Base-by-base conservation (phyloP, 331 rosid genomes). In the Prunus yedoensis region DNA sequence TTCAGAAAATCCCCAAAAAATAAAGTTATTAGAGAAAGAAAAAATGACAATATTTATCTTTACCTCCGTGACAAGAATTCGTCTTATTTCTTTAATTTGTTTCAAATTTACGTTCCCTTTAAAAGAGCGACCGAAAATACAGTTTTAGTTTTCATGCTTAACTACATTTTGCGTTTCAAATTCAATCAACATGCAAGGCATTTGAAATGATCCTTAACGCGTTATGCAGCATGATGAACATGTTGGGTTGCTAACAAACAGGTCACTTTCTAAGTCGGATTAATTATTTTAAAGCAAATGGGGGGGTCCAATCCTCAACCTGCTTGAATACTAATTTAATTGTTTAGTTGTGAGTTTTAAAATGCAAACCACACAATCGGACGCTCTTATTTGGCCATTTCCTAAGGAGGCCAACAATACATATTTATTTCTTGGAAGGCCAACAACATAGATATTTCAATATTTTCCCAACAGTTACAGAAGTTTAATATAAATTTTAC, bases 181-280 rank as follows among this genome's bases (percentile, higher is more conserved):
- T 38, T 38, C 43, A 38, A 38, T 72, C 16, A 57, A 59, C 58
- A 58, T 25, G 68, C 46, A 73, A 72, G 43, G 27, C 45, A 45
- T 27, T 59, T 45, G 28, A 20, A 16, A 23, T 16, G 47, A 8
- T 9, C 25, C 21, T 75, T 27, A 35, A 74, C 78, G 72, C 38
- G 72, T 21, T 51, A 8, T 38, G 13, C 20, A 64, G 64, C 41
- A 64, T 20, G 52, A 25, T 65, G 73, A 45, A 17, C 69, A 27
- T 35, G 79, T 75, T 75, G 46, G 79, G 45, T 53, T n/a, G 78
- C 65, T 21, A 51, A 50, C 71, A 14, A 63, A 74, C 73, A 4
- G 10, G 66, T 50, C 66, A 38, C 56, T 64, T 63, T 64, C 43
- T 23, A 64, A 64, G 58, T 32, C 23, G 3, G n/a, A 65, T 65